These are phyloP conservation scores for Aegilops sharonensis DNA, from an alignment of 176 grass and related monocot genomes.

Conservation along the genomic window DNA sequence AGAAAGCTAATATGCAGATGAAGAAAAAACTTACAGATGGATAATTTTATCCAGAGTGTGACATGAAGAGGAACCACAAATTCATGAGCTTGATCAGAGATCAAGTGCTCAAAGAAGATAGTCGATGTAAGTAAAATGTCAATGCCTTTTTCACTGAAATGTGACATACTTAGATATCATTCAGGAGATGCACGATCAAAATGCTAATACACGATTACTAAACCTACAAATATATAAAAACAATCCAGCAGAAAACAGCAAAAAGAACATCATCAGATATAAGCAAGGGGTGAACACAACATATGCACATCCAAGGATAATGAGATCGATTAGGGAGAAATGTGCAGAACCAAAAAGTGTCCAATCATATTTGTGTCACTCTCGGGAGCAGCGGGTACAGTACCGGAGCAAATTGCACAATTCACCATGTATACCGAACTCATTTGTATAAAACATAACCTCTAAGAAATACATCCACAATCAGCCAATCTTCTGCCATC, in stretches of 20 bases:
- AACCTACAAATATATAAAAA: slow-evolving; percentile 3
- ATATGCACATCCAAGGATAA: neutral
- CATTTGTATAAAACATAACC: slow-evolving; percentile 7
- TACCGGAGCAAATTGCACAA: neutral
- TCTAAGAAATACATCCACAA: slow-evolving; percentile 7
- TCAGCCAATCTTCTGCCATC: neutral
- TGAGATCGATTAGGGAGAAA: neutral
- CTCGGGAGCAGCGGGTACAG: neutral
- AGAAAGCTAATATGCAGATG: neutral
- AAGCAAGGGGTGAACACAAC: neutral
- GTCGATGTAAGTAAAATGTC: neutral
- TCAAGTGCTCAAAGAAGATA: neutral
- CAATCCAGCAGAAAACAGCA: neutral
- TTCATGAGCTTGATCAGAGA: neutral
- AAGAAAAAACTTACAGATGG: neutral
- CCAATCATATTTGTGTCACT: slow-evolving; percentile 1
- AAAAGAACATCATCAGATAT: neutral
- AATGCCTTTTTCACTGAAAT: neutral
- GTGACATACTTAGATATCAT: slow-evolving; percentile 1
- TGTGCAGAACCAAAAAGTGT: neutral
- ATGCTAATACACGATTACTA: neutral
- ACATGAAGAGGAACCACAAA: slow-evolving; percentile 6
- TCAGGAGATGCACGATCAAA: neutral
- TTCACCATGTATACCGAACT: neutral
- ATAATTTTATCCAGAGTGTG: neutral